Percentiles rank a stretch among this genome's conserved stretches.
phyloP scores from a whole-genome alignment of 148 eudicot species.

The Rhododendron henanense region DNA sequence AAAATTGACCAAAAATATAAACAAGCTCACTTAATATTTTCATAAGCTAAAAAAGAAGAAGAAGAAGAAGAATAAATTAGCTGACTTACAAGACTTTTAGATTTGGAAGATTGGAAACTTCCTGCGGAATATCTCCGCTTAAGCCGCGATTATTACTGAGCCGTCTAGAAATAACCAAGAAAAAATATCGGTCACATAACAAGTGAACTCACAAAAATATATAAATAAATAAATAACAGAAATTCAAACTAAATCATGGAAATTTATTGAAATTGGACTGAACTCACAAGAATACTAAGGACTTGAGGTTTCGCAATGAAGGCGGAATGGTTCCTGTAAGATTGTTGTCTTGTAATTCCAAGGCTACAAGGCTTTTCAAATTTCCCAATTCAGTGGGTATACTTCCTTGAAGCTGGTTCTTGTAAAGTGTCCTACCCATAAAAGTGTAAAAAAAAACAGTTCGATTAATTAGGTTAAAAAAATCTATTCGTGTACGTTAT shows the following conservation, averaged over 20 bases:
- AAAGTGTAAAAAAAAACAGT: no score
- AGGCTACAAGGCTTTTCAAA: conserved; percentile 64
- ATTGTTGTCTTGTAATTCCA: conserved; percentile 79
- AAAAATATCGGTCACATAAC: background rate
- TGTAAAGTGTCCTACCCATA: conserved; percentile 55
- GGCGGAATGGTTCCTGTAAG: conserved; percentile 64
- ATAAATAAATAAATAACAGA: background rate
- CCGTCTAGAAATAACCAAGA: conserved; percentile 41
- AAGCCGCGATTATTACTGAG: conserved; percentile 55
- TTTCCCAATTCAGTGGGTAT: conserved; percentile 76
- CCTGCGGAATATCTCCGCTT: conserved; percentile 59
- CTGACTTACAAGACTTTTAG: conserved; percentile 85
- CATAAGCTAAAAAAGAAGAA: no score
- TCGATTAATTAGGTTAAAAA: no score
- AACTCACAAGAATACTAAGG: conserved; percentile 74
- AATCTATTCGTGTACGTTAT: no score
- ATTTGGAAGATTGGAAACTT: conserved; percentile 39
- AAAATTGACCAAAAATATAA: no score
- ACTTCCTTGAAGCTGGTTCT: conserved; percentile 61
- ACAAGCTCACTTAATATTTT: no score
- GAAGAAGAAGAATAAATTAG: no score
- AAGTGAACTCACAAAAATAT: background rate
- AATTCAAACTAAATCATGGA: no score
- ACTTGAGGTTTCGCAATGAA: conserved; percentile 57
- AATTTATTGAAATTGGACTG: background rate